These are phyloP conservation scores for Tricholoma bakamatsutake DNA, from an alignment of 768 basidiomycete genomes.

Conservation along the genomic window DNA sequence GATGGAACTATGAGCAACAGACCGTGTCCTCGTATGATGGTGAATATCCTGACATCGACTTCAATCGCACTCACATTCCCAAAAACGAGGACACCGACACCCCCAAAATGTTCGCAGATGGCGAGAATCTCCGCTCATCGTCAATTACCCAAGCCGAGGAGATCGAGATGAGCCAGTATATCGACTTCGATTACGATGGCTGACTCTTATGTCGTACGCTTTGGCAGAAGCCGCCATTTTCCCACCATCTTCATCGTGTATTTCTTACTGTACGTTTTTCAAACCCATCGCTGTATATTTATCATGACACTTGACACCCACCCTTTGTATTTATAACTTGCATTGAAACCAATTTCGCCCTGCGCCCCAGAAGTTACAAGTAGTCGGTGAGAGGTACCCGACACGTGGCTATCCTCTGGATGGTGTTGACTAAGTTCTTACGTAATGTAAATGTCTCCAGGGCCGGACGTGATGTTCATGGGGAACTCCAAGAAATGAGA, in stretches of 20 bases:
- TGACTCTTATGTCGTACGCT: slow-evolving; percentile 1
- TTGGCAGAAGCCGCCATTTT: not conserved
- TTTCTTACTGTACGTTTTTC: not conserved
- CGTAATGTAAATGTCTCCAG: too few relatives aligned
- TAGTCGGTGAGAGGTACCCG: not conserved
- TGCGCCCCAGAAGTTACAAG: not conserved
- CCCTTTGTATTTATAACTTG: slow-evolving; percentile 4
- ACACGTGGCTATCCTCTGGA: too few relatives aligned
- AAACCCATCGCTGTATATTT: not conserved
- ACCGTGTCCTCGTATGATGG: slow-evolving; percentile 1
- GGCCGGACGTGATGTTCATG: too few relatives aligned
- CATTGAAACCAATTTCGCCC: not conserved
- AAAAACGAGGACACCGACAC: not conserved
- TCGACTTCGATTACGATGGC: slow-evolving; percentile 7
- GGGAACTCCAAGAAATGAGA: too few relatives aligned
- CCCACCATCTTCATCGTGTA: not conserved
- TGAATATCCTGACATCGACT: not conserved
- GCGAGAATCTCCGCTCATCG: not conserved
- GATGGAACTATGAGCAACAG: not conserved
- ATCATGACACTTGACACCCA: not conserved
- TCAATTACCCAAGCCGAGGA: not conserved
- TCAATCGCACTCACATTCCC: not conserved
- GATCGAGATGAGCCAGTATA: slow-evolving; percentile 11
- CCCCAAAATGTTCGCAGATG: not conserved
- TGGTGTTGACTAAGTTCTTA: too few relatives aligned